Evolutionary conservation across 2,329 filamentous ascomycete species (phyloP).

Genomic region (Biscogniauxia sp.): DNA sequence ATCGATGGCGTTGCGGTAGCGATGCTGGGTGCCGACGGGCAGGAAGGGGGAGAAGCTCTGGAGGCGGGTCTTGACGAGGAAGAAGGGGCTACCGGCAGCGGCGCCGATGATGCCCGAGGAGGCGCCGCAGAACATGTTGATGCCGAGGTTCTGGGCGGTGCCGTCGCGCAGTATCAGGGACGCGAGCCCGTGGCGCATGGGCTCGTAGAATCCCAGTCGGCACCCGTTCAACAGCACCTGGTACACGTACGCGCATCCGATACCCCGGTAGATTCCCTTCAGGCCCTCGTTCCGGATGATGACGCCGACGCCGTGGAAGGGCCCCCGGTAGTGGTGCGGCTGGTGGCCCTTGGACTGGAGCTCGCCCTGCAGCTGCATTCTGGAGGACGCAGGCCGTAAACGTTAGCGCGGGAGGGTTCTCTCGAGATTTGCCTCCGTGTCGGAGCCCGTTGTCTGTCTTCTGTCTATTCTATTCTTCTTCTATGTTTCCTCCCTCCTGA

Average conservation of each 20-base stretch:
- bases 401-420: conserved; percentile 3
- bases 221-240: conserved; percentile 96
- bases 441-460: conserved; percentile 8
- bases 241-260: conserved; percentile 93
- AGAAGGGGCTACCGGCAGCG: conserved; percentile 91
- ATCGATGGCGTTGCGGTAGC: conserved; percentile 82
- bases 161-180: conserved; percentile 68
- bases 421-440: conserved; percentile 3
- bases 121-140: conserved; percentile 94
- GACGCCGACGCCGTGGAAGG: conserved; percentile 85
- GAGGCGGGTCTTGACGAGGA: conserved; percentile 93
- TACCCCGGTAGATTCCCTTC: conserved; percentile 79
- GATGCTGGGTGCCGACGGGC: conserved; percentile 95
- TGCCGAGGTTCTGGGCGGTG: conserved; percentile 75
- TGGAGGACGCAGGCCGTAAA: conserved; percentile 34
- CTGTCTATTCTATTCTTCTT: neutral
- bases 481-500: neutral
- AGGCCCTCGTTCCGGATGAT: conserved; percentile 90
- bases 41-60: conserved; percentile 92
- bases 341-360: conserved; percentile 83
- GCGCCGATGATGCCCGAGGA: conserved; percentile 87
- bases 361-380: conserved; percentile 94
- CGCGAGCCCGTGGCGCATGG: conserved; percentile 73
- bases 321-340: conserved; percentile 84
- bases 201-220: conserved; percentile 96